A percentile compares a stretch with the other conserved stretches of the same genome.
These are phyloP conservation scores for Teunomyces barrocoloradensis DNA, from an alignment of 805 yeast genomes.

Conservation along the genomic window DNA sequence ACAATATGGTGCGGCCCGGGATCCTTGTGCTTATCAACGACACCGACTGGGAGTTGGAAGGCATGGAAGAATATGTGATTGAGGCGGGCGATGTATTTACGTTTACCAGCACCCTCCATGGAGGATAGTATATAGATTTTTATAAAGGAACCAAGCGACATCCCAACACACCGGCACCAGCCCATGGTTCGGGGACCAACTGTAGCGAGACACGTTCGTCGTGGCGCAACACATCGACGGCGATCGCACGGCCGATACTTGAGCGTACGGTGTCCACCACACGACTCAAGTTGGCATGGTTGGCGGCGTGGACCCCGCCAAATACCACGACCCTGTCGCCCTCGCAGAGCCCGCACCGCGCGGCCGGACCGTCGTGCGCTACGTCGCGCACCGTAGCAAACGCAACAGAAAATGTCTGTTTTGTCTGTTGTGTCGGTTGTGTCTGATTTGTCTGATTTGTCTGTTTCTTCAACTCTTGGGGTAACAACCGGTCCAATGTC, in stretches of 20 bases:
- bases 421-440: too few species aligned
- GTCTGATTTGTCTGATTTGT: too few species aligned
- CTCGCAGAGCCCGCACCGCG: slow-evolving; percentile 45
- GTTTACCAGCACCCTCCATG: slow-evolving; percentile 92
- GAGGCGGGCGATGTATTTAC: slow-evolving; percentile 75
- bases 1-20: slow-evolving; percentile 85
- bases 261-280: slow-evolving; percentile 44
- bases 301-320: slow-evolving; percentile 46
- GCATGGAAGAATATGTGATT: slow-evolving; percentile 75
- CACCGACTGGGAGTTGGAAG: slow-evolving; percentile 96
- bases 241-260: slow-evolving; percentile 28
- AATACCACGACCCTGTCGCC: slow-evolving; percentile 64
- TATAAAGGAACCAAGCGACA: slow-evolving; percentile 53
- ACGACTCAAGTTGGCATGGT: slow-evolving; percentile 48
- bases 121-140: slow-evolving; percentile 55
- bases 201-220: slow-evolving; percentile 14
- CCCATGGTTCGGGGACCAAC: slow-evolving; percentile 56
- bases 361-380: slow-evolving; percentile 55
- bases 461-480: slow-evolving; percentile 20
- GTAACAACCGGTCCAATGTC: slow-evolving; percentile 46
- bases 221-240: slow-evolving; percentile 32
- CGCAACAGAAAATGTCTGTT: slow-evolving; percentile 27
- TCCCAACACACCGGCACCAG: slow-evolving; percentile 67
- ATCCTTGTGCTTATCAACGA: slow-evolving; percentile 88
- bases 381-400: slow-evolving; percentile 57